Evolutionary conservation across 1,284 basidiomycete species (phyloP).

Genomic region (Wallemia ichthyophaga): DNA sequence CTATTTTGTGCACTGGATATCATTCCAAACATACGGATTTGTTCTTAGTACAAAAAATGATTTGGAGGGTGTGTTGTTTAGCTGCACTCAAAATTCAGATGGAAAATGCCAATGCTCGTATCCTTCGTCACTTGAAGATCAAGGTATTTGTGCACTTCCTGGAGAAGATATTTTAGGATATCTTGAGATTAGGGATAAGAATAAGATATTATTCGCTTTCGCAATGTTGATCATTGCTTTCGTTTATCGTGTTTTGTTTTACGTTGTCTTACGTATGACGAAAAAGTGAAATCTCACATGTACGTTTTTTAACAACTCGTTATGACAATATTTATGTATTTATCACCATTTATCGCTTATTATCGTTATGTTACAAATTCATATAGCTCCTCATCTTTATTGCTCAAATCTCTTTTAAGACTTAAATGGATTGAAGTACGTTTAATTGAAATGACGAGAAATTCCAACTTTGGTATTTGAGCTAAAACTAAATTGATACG

Average conservation of each 20-base stretch:
- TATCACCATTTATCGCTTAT: neutral
- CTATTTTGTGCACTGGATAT: conserved; percentile 23
- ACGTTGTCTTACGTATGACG: conserved; percentile 1
- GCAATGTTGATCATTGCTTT: conserved; percentile 15
- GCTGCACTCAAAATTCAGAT: conserved; percentile 14
- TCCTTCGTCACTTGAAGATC: conserved; percentile 11
- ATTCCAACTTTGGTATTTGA: neutral
- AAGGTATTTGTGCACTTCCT: conserved; percentile 10
- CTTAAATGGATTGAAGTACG: neutral
- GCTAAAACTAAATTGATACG: neutral
- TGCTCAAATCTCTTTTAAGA: neutral
- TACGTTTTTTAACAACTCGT: neutral
- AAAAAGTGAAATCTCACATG: neutral
- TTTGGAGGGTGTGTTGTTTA: conserved; percentile 21
- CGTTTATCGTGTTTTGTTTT: conserved; percentile 13
- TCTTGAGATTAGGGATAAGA: conserved; percentile 8
- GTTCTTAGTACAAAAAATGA: conserved; percentile 22
- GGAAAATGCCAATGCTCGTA: conserved; percentile 14
- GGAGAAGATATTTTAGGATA: conserved; percentile 14
- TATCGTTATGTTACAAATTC: neutral
- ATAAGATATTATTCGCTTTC: conserved; percentile 10
- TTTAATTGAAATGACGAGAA: neutral
- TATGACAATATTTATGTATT: neutral
- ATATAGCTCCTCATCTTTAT: neutral
- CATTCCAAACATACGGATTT: conserved; percentile 20